A percentile compares a stretch with the other conserved stretches of the same genome.
phyloP scores from a whole-genome alignment of 2,329 filamentous ascomycete genomes.

The Verticillium tricorpus region DNA sequence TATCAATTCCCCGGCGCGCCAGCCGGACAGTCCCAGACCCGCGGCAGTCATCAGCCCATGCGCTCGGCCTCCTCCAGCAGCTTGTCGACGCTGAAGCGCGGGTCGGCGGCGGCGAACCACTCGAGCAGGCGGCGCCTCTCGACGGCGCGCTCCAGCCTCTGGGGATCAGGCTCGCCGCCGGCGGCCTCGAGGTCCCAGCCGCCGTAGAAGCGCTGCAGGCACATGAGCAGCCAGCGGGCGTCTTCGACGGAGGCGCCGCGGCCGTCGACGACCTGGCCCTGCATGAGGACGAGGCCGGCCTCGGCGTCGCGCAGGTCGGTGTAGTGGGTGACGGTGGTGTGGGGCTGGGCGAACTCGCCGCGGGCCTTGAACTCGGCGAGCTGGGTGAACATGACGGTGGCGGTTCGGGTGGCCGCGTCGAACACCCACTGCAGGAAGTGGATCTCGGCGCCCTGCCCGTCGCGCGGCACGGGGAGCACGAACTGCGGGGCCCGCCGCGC shows the following conservation, averaged over 20 bases:
- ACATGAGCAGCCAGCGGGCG: constrained; percentile 87
- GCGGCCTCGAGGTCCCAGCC: constrained; percentile 46
- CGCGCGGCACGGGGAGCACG: constrained; percentile 78
- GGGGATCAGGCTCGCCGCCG: constrained; percentile 18
- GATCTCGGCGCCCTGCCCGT: constrained; percentile 72
- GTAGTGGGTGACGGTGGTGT: constrained; percentile 93
- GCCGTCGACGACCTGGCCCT: constrained; percentile 77
- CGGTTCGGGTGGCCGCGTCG: constrained; percentile 59
- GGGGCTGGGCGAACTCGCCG: constrained; percentile 84
- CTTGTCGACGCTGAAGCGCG: constrained; percentile 75
- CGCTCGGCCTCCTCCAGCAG: constrained; percentile 87
- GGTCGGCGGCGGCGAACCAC: constrained; percentile 77
- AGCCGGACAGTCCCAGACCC: background rate
- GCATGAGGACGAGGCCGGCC: constrained; percentile 74
- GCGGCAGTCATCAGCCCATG: constrained; percentile 42
- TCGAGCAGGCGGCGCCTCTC: constrained; percentile 69
- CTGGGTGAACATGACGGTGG: constrained; percentile 86
- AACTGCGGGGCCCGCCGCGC: constrained; percentile 81
- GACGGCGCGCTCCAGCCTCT: constrained; percentile 50
- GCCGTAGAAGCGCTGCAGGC: constrained; percentile 90
- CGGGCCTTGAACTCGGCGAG: constrained; percentile 89
- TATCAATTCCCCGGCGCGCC: background rate
- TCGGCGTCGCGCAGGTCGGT: constrained; percentile 67
- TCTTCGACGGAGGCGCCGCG: constrained; percentile 74
- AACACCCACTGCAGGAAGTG: constrained; percentile 98